phyloP scores from a whole-genome alignment of 306 rosid genomes.

The Cicer pinnatifidum region DNA sequence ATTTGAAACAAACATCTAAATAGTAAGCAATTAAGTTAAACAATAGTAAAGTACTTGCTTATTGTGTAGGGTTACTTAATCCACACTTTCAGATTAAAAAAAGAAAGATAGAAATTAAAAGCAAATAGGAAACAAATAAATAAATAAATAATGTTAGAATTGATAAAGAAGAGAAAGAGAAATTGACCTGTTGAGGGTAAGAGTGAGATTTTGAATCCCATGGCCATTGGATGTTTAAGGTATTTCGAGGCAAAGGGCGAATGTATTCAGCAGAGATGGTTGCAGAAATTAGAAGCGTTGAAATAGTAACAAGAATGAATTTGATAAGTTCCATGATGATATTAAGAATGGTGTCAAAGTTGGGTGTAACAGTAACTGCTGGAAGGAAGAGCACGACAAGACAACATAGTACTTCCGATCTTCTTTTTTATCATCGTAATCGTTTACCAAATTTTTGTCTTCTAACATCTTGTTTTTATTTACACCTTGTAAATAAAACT shows the following conservation, averaged over 20 bases:
- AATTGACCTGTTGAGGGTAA: slow-evolving; percentile 74
- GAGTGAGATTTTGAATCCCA: slow-evolving; percentile 53
- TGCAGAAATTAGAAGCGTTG: slow-evolving; percentile 28
- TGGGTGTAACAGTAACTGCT: slow-evolving; percentile 15
- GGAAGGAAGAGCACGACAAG: slow-evolving; percentile 31
- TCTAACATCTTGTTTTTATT: not conserved
- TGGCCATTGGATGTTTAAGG: slow-evolving; percentile 61
- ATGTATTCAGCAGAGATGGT: slow-evolving; percentile 58
- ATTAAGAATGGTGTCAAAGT: not conserved
- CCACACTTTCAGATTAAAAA: not conserved
- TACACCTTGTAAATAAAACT: too few species aligned
- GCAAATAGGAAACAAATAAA: not conserved
- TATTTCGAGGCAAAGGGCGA: slow-evolving; percentile 75
- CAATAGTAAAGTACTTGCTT: too few species aligned
- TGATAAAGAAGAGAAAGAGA: not conserved
- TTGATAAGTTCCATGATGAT: slow-evolving; percentile 52
- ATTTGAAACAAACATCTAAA: too few species aligned
- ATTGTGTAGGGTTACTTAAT: not conserved
- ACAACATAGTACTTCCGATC: slow-evolving; percentile 23
- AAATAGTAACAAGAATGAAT: slow-evolving; percentile 25
- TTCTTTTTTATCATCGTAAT: slow-evolving; percentile 7
- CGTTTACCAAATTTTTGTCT: not conserved
- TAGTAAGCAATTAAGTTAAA: too few species aligned
- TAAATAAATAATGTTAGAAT: not conserved
- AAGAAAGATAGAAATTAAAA: not conserved